Percentiles rank a stretch among this genome's conserved stretches.
Conservation (phyloP, 768 basidiomycete genomes). For the Hygrophoropsis aurantiaca region DNA sequence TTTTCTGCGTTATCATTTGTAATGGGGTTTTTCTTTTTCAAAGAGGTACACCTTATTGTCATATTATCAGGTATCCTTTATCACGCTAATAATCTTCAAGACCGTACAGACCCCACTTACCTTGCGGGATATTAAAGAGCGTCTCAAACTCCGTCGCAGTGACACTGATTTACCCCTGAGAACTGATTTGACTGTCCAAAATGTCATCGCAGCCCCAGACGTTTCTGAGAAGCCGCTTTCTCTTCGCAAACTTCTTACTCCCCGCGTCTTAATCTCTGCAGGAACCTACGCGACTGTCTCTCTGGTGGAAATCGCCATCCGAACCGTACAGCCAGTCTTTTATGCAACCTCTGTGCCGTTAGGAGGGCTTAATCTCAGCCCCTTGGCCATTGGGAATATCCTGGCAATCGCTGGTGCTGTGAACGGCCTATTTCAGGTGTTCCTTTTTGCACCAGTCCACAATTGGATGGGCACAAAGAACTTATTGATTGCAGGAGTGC, state of each 20-base stretch:
- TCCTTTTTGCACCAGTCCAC: slow-evolving; percentile 58
- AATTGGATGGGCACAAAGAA: slow-evolving; percentile 54
- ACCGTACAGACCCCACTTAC: neutral
- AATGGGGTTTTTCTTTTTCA: slow-evolving; percentile 46
- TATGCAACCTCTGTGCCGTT: slow-evolving; percentile 14
- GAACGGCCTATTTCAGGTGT: slow-evolving; percentile 58
- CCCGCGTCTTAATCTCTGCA: slow-evolving; percentile 51
- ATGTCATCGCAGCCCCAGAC: neutral
- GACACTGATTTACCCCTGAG: too few relatives aligned
- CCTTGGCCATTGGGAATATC: slow-evolving; percentile 18
- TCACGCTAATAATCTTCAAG: neutral
- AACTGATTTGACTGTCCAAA: too few relatives aligned
- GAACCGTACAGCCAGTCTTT: slow-evolving; percentile 35
- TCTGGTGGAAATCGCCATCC: slow-evolving; percentile 60
- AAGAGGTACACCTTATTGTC: slow-evolving; percentile 38
- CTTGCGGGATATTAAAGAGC: neutral
- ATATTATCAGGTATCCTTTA: neutral
- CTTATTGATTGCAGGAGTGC: slow-evolving; percentile 52
- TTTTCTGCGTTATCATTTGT: slow-evolving; percentile 50
- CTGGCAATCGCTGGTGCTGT: slow-evolving; percentile 45
- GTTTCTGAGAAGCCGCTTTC: slow-evolving; percentile 34
- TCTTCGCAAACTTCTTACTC: slow-evolving; percentile 45
- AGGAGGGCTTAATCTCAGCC: slow-evolving; percentile 8
- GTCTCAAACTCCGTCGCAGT: neutral
- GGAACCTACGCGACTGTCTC: slow-evolving; percentile 60